phyloP scores from a whole-genome alignment of 1,139 yeast genomes.

The Saccharomyces hybrid region DNA sequence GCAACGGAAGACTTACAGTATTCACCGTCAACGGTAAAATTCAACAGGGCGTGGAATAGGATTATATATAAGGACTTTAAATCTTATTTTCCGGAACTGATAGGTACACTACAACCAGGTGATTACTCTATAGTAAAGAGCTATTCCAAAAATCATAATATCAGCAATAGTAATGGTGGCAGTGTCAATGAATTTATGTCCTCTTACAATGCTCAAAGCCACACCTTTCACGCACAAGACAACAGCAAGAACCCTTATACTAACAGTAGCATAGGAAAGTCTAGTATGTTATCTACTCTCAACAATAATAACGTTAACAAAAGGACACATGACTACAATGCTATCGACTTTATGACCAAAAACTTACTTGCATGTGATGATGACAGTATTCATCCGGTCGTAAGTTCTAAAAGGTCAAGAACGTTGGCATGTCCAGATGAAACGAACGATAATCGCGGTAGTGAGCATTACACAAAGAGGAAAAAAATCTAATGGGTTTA shows the following conservation, averaged over 20 bases:
- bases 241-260: neutral
- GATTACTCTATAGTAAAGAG: constrained; percentile 20
- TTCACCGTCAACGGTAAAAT: constrained; percentile 5
- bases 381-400: neutral
- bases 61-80: constrained; percentile 25
- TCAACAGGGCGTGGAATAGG: constrained; percentile 28
- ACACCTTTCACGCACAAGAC: neutral
- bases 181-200: neutral
- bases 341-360: neutral
- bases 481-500: neutral
- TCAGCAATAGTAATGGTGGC: constrained; percentile 1
- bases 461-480: neutral
- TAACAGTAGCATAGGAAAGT: neutral
- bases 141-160: constrained; percentile 7
- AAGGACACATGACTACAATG: neutral
- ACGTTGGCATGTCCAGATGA: neutral
- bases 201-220: neutral
- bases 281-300: neutral
- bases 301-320: constrained; percentile 1
- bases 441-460: neutral
- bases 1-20: constrained; percentile 2
- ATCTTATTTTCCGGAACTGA: constrained; percentile 24
- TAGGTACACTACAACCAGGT: constrained; percentile 20
- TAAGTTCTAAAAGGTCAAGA: neutral
- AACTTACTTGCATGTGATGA: neutral